phyloP scores from a whole-genome alignment of 1,284 basidiomycete species.

The Leccinum pachyderme region DNA sequence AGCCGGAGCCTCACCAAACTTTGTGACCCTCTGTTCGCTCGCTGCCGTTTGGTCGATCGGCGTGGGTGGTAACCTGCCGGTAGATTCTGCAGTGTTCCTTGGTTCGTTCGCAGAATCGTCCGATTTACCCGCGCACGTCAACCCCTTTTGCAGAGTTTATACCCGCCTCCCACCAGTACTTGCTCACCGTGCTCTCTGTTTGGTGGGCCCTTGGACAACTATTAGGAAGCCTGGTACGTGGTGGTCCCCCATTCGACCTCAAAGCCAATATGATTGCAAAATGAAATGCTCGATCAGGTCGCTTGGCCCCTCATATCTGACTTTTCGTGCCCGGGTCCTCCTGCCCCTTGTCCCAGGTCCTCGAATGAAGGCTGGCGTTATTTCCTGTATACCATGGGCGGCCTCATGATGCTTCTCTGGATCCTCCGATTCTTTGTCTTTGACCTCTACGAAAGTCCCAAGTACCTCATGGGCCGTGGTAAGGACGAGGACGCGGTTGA shows the following conservation, averaged over 20 bases:
- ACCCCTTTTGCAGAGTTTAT: constrained; percentile 46
- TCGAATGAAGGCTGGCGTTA: constrained; percentile 76
- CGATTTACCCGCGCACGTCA: background rate
- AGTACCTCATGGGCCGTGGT: constrained; percentile 73
- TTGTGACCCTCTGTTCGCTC: constrained; percentile 50
- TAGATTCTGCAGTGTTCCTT: constrained; percentile 78
- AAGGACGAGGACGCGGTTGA: constrained; percentile 69
- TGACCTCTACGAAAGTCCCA: constrained; percentile 73
- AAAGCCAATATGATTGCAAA: background rate
- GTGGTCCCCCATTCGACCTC: background rate
- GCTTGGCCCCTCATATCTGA: constrained; percentile 68
- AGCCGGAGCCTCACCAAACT: constrained; percentile 58
- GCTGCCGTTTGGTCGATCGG: constrained; percentile 59
- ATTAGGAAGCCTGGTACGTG: constrained; percentile 52
- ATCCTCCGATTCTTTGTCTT: constrained; percentile 71
- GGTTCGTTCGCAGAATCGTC: constrained; percentile 41
- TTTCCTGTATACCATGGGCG: constrained; percentile 61
- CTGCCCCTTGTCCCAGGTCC: constrained; percentile 40
- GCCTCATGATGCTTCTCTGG: constrained; percentile 62
- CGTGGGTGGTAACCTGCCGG: constrained; percentile 72
- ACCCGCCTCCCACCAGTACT: constrained; percentile 59
- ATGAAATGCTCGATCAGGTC: constrained; percentile 34
- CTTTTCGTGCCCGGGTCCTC: constrained; percentile 51
- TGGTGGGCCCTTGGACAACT: constrained; percentile 69
- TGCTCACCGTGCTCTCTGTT: constrained; percentile 60